Conservation (phyloP, 345 rosid species). For the Bretschneidera sinensis region DNA sequence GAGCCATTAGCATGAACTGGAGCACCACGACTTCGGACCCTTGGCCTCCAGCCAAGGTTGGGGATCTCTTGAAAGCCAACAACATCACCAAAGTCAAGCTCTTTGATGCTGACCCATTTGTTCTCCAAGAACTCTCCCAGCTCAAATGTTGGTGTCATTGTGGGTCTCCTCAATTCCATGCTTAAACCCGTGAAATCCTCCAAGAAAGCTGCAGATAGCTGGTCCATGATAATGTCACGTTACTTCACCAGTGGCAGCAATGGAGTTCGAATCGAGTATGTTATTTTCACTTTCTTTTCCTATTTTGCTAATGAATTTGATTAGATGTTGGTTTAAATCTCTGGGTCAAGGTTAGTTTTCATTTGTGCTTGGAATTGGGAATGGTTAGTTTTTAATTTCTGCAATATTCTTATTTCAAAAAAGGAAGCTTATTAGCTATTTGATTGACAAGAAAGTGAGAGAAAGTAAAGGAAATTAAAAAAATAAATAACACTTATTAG, state of each 20-base stretch:
- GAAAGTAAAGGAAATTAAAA: too few relatives aligned
- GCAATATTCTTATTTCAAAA: too few relatives aligned
- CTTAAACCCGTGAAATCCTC: conserved; percentile 70
- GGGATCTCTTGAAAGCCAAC: conserved; percentile 83
- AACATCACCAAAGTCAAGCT: conserved; percentile 65
- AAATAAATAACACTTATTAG: too few relatives aligned
- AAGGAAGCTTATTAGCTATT: too few relatives aligned
- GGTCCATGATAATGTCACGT: conserved; percentile 97
- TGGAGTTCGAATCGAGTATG: conserved; percentile 69
- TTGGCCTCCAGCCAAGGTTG: conserved; percentile 68
- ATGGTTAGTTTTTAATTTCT: too few relatives aligned
- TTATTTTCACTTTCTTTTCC: conserved; percentile 2
- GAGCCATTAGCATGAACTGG: conserved; percentile 74
- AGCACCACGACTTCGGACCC: conserved; percentile 75
- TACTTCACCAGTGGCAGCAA: conserved; percentile 44
- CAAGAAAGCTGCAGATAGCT: conserved; percentile 59
- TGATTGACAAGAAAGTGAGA: too few relatives aligned
- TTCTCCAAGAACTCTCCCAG: conserved; percentile 70
- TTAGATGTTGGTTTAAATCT: not conserved
- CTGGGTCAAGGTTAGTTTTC: not conserved
- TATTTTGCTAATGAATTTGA: not conserved
- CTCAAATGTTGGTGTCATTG: conserved; percentile 60
- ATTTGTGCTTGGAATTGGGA: not conserved
- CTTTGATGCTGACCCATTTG: conserved; percentile 71
- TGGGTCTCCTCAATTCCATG: conserved; percentile 64